Base-by-base conservation (phyloP, 305 asterid species). In the Plantago coronopus region DNA sequence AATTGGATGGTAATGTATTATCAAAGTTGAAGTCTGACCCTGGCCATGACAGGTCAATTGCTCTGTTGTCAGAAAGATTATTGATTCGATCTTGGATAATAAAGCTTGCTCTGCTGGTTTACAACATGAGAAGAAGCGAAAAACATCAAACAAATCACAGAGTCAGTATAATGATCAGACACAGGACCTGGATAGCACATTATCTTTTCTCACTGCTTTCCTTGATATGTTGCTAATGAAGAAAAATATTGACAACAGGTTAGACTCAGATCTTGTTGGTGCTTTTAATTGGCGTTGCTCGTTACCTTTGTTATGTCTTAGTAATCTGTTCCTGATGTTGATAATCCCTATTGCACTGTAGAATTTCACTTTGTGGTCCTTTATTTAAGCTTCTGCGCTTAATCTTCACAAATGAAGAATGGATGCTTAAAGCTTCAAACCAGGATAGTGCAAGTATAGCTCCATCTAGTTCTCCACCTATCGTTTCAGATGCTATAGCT, bases 141-240 rank as follows among this genome's bases (percentile, higher is more conserved):
- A 68, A 64, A 82, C 70, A 76, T 63, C 74, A 59, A 59, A 58
- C 57, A 60, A 68, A 59, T 71, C 14, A 59, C 78, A 67, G 64
- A 71, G 64, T 67, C 68, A 58, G 17, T 54, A 19, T 62, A 27
- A 50, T 62, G 74, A 40, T 59, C 66, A 69, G 73, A 70, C 69
- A 59, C 78, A 59, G 63, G 66, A 62, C 38, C 65, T 64, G 67
- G 89, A 79, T 69, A 82, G 57, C 71, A 49, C 67, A 18, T 68
- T 77, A 45, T 66, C 79, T 71, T 72, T 80, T 65, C 61, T 82
- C 60, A 72, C 87, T 69, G 80, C 91, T 64, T 83, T 89, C 69
- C 94, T 93, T 48, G 99, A 93, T 63, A 84, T 85, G 54, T 69
- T 93, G 74, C 85, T 85, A 17, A 71, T 89, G 70, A 93, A 93